These are phyloP conservation scores for Beauveria bassiana DNA, from an alignment of 2,329 filamentous ascomycete species.

Conservation along the genomic window DNA sequence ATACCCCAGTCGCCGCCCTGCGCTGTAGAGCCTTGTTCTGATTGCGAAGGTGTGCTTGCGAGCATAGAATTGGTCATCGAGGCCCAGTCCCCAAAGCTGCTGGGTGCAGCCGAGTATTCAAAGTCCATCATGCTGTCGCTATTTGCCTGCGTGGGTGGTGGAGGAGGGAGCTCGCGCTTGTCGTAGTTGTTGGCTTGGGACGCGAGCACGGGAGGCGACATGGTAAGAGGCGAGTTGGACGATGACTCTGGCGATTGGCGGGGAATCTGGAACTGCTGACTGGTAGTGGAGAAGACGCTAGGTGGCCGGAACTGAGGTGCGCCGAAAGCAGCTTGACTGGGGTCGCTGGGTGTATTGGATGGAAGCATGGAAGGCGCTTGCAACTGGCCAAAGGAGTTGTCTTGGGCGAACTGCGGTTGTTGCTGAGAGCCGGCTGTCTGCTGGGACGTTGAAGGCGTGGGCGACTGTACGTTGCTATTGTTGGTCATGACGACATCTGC, in stretches of 20 bases:
- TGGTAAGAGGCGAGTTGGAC: conserved; percentile 25
- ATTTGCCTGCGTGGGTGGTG: conserved; percentile 18
- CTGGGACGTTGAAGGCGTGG: conserved; percentile 22
- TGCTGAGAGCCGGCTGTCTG: conserved; percentile 18
- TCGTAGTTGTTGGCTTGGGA: conserved; percentile 23
- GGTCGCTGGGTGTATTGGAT: conserved; percentile 16
- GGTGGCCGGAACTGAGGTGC: conserved; percentile 22
- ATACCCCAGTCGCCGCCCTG: conserved; percentile 23
- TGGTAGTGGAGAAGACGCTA: conserved; percentile 26
- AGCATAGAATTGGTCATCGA: conserved; percentile 28
- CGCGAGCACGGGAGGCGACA: conserved; percentile 18
- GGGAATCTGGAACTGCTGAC: conserved; percentile 21
- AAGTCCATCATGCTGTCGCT: conserved; percentile 34
- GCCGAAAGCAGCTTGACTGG: conserved; percentile 19
- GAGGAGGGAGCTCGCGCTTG: conserved; percentile 30
- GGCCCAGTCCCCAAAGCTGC: conserved; percentile 36
- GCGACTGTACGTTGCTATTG: conserved; percentile 23
- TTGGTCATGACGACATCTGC: conserved; percentile 38
- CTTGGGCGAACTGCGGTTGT: conserved; percentile 15
- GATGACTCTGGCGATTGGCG: conserved; percentile 27
- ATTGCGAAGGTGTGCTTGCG: conserved; percentile 19
- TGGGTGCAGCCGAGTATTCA: conserved; percentile 31
- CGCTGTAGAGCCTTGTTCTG: conserved; percentile 12
- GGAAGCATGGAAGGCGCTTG: conserved; percentile 23
- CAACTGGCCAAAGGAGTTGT: conserved; percentile 25